A percentile compares a stretch with the other conserved stretches of the same genome.
phyloP scores from a whole-genome alignment of 75 land plant genomes.

The Sequoia sempervirens region DNA sequence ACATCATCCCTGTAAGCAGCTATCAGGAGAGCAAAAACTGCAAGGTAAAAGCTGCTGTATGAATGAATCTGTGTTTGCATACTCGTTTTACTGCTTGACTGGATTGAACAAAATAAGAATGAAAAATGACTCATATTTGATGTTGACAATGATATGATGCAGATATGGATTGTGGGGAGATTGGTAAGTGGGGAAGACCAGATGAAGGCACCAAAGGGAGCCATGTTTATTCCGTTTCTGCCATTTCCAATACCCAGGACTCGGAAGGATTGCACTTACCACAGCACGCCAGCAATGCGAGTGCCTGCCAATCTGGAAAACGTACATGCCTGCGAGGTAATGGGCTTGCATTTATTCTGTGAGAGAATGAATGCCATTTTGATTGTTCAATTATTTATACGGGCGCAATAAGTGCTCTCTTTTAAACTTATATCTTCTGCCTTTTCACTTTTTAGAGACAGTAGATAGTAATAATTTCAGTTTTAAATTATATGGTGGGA shows the following conservation, averaged over 20 bases:
- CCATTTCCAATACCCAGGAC: constrained; percentile 37
- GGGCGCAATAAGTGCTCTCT: not conserved
- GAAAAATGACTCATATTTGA: not conserved
- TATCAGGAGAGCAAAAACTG: not conserved
- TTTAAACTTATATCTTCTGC: not conserved
- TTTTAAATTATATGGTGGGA: too few relatives aligned
- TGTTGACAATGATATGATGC: not conserved
- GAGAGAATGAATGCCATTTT: not conserved
- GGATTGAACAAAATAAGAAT: not conserved
- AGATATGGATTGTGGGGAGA: constrained; percentile 75
- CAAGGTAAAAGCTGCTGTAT: not conserved
- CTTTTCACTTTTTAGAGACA: too few relatives aligned
- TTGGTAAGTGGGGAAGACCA: constrained; percentile 38
- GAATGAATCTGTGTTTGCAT: too few relatives aligned
- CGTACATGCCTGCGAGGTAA: constrained; percentile 57
- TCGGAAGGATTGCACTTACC: constrained; percentile 61
- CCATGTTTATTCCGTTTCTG: constrained; percentile 49
- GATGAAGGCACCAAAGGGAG: constrained; percentile 48
- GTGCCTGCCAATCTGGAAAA: constrained; percentile 37
- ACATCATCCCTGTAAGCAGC: not conserved
- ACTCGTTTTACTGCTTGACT: not conserved
- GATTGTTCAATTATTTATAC: too few relatives aligned
- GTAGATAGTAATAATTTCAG: not conserved
- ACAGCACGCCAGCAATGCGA: constrained; percentile 45
- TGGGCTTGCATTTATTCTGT: not conserved